Percentiles rank a stretch among this genome's conserved stretches.
Evolutionary conservation across 164 flowering plant species (phyloP).

Genomic region (Cinnamomum micranthum): DNA sequence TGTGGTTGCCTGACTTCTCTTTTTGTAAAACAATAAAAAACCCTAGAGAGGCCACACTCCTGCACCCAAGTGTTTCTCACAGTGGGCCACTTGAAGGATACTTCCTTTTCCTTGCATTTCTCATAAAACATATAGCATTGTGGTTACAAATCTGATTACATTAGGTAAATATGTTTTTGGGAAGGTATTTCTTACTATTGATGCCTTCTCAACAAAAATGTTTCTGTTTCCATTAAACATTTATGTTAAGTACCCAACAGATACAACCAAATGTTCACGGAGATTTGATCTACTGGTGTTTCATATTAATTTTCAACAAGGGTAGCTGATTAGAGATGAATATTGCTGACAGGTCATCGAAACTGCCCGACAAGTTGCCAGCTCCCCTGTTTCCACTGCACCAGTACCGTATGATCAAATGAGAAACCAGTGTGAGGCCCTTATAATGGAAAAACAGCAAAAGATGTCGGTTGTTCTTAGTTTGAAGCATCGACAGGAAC

Average conservation of each 20-base stretch:
- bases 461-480: slow-evolving; percentile 83
- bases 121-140: too few species aligned
- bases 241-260: background rate
- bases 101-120: too few species aligned
- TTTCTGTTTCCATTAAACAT: background rate
- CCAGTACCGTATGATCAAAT: slow-evolving; percentile 79
- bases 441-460: slow-evolving; percentile 74
- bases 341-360: slow-evolving; percentile 55
- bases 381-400: slow-evolving; percentile 50
- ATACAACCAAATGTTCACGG: background rate
- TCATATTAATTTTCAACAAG: background rate
- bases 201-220: background rate
- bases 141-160: too few species aligned
- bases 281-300: background rate
- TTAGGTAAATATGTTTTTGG: too few species aligned
- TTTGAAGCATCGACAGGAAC: slow-evolving; percentile 50
- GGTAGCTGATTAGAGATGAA: background rate
- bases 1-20: too few species aligned
- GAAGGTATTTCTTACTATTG: too few species aligned
- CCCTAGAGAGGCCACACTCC: too few species aligned
- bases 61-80: too few species aligned
- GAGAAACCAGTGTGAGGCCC: slow-evolving; percentile 87
- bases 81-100: too few species aligned
- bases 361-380: slow-evolving; percentile 81
- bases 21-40: too few species aligned